Conservation (phyloP, 2,329 filamentous ascomycete species). For the Verticillium klebahnii region DNA sequence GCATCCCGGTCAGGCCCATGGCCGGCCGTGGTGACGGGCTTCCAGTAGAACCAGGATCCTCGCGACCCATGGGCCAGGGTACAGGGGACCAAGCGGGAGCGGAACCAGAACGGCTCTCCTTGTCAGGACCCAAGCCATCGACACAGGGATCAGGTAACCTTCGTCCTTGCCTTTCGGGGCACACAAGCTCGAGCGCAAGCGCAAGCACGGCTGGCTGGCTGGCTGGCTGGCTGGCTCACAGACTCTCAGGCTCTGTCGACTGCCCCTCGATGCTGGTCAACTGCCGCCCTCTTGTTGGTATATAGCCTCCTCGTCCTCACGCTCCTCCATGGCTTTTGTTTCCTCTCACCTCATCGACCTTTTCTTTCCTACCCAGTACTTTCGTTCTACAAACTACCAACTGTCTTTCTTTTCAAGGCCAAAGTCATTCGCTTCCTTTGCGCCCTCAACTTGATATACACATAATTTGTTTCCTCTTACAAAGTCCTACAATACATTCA, state of each 20-base stretch:
- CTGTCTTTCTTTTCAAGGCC: constrained; percentile 31
- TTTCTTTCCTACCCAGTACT: constrained; percentile 16
- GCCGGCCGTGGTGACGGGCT: not conserved
- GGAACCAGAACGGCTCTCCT: not conserved
- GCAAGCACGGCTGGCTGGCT: not conserved
- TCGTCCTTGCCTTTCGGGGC: constrained; percentile 7
- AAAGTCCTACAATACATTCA: not conserved
- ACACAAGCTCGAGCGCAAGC: not conserved
- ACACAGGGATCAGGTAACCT: not conserved
- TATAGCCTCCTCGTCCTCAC: constrained; percentile 11
- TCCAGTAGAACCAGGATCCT: not conserved
- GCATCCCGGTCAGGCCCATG: not conserved
- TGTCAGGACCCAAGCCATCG: not conserved
- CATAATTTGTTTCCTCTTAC: constrained; percentile 3
- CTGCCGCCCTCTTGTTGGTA: constrained; percentile 7
- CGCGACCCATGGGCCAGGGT: not conserved
- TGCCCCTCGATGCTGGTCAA: not conserved
- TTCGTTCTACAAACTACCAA: constrained; percentile 21
- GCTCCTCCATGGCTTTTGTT: constrained; percentile 8
- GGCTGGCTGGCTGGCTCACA: not conserved
- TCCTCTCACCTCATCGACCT: constrained; percentile 14
- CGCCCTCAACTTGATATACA: constrained; percentile 7
- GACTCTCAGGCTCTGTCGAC: not conserved
- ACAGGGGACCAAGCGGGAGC: not conserved
- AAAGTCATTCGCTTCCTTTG: constrained; percentile 58